phyloP scores from a whole-genome alignment of 192 early-diverging fungal species.

The Gamsiella multidivaricata region DNA sequence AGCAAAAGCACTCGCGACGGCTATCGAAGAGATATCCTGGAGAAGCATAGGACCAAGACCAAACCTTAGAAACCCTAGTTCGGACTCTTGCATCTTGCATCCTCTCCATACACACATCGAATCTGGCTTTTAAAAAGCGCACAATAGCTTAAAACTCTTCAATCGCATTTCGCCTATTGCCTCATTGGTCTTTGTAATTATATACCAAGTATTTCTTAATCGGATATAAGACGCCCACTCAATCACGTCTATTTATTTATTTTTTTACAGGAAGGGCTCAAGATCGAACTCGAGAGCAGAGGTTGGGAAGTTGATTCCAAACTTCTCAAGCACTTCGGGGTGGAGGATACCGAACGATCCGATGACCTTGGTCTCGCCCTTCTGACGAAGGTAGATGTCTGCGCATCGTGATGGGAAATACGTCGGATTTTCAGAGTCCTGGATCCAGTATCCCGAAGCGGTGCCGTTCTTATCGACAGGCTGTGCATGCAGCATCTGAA shows the following conservation, averaged over 20 bases:
- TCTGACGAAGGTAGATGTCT: constrained; percentile 79
- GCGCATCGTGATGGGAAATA: constrained; percentile 94
- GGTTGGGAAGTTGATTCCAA: constrained; percentile 86
- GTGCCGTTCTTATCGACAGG: constrained; percentile 61
- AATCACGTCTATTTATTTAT: not conserved
- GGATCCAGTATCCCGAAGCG: constrained; percentile 80
- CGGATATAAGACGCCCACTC: too few species aligned
- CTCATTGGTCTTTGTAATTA: too few species aligned
- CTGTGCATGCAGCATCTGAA: constrained; percentile 79
- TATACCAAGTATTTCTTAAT: too few species aligned
- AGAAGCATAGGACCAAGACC: not conserved
- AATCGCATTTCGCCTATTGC: too few species aligned
- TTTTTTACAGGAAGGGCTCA: constrained; percentile 89
- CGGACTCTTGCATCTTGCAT: too few species aligned
- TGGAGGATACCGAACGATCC: constrained; percentile 94
- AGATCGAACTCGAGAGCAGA: constrained; percentile 94
- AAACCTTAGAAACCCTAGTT: not conserved
- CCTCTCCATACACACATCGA: too few species aligned
- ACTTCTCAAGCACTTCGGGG: constrained; percentile 88
- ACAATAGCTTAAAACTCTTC: too few species aligned
- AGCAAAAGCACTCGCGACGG: not conserved
- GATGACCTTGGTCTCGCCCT: constrained; percentile 64
- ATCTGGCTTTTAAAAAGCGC: too few species aligned
- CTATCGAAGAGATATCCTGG: constrained; percentile 13
- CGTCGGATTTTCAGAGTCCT: constrained; percentile 78